Base-by-base conservation (phyloP, 108 stramenopile genomes). In the Cyclostephanos tholiformis region DNA sequence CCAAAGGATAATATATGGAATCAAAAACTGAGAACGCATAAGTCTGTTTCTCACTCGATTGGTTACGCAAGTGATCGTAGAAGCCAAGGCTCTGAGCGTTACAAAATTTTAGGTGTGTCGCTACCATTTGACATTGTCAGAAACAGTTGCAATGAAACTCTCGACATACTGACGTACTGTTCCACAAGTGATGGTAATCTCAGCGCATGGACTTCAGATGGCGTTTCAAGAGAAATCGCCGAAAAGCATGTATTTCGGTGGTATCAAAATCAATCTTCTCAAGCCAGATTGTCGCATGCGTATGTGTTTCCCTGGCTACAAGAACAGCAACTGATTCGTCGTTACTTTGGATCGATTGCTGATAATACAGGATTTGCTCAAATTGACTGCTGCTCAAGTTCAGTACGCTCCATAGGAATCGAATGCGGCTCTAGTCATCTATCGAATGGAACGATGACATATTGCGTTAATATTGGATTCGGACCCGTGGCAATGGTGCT, bases 321-420 rank as follows among this genome's bases (percentile, higher is more conserved):
- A 58, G 70, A 71, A 44, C 25, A 59, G 57, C 70, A 60, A 43
- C 39, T 59, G 23, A 60, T 71, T 60, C 35, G 44, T 30, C 32
- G n/a, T n/a, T 35, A 67, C 55, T 44, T 39, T 22, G 25, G 22
- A 59, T n/a, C 69, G 43, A 23, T 17, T n/a, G 6, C n/a, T 30
- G 39, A 22, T 17, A 10, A 36, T 46, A 9, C 14, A 17, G 35
- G 4, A 46, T 50, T 17, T 36, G 74, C 46, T 7, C 67, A 67
- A 41, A 41, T 65, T 51, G 29, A 75, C 41, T 75, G 74, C 59
- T 56, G 65, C 36, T 75, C 74, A 14, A 67, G 58, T 50, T 75
- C 66, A 19, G 25, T 75, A 20, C 74, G 57, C 56, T 60, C 44
- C 43, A 70, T 10, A 29, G 55, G 52, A 53, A 53, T 56, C 38